Percentiles rank a stretch among this genome's conserved stretches.
These are phyloP conservation scores for Barnettozyma californica DNA, from an alignment of 805 yeast genomes.

Conservation along the genomic window DNA sequence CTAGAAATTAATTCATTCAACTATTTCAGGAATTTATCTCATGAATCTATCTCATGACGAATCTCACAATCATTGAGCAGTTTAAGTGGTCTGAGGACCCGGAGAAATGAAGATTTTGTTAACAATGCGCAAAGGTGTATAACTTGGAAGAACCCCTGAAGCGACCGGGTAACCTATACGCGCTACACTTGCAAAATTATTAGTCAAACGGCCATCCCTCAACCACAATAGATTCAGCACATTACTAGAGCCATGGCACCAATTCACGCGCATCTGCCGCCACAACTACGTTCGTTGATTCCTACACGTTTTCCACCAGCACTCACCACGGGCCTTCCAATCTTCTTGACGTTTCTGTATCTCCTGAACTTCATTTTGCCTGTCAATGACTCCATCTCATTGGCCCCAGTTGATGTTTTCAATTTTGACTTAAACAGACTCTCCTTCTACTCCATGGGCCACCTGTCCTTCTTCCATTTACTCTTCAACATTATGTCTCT, in stretches of 20 bases:
- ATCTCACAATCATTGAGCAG: no score
- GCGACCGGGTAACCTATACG: not conserved
- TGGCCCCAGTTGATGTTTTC: constrained; percentile 53
- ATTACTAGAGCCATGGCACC: constrained; percentile 1
- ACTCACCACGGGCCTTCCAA: constrained; percentile 52
- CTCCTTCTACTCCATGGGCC: constrained; percentile 71
- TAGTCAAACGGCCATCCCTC: no score
- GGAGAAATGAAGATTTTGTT: no score
- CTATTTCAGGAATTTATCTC: no score
- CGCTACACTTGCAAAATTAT: not conserved
- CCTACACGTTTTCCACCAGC: constrained; percentile 43
- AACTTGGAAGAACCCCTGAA: no score
- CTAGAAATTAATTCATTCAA: no score
- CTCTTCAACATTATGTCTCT: constrained; percentile 52
- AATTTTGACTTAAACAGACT: constrained; percentile 33
- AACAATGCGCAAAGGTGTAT: no score
- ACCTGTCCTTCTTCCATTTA: constrained; percentile 56
- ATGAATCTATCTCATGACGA: no score
- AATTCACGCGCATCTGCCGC: constrained; percentile 1
- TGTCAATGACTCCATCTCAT: constrained; percentile 36
- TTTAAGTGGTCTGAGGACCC: no score
- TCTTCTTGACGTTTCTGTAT: constrained; percentile 47
- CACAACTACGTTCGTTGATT: not conserved
- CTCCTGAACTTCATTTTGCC: constrained; percentile 28
- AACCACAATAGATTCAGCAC: not conserved